Evolutionary conservation across 768 basidiomycete genomes (phyloP), one percentile per base, ranked within the genome.

Genomic region (Rhodocollybia butyracea): DNA sequence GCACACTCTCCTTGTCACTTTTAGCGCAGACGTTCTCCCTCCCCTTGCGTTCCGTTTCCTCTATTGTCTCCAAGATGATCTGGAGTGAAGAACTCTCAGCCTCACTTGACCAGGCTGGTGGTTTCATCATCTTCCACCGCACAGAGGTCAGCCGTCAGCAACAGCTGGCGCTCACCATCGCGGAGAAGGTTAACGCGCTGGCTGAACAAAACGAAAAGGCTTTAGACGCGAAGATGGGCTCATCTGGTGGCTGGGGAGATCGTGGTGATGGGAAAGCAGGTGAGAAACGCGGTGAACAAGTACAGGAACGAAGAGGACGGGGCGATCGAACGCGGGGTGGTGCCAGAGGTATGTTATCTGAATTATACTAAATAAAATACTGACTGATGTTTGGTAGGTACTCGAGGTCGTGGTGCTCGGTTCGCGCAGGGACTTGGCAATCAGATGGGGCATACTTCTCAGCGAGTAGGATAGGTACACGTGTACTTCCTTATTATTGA

Each of bases 31-130:
- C 93, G 1, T 98, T 98, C 75, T 86, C 86, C 8, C 77, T 98
- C 29, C 82, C 95, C 3, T 71, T 87, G 46, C 82, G 88, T 39
- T 75, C 86, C 3, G 92, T 98, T 3, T 93, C 88, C 7, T 93
- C 94, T 12, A 85, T 97, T 61, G 90, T 98, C 38, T 95, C 92
- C 26, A 92, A 94, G 72, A 98, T 99, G 97, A 97, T 98, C 63
- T 98, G 95, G 93, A 93, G 81, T 64, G 97, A 98, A 64, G 94
- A 98, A 66, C 77, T 99, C 11, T 79, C 89, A 1, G 97, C 96
- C 2, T 95, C 94, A 15, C 78, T 98, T 53, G 97, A 98, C 68
- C 93, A 91, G 66, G 87, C 91, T 17, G 86, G 86, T 22, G 88
- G 86, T 34, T 94, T 96, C 40, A 82, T 99, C 54, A 86, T 96